Conservation (phyloP, 192 early-diverging fungal genomes). For the Chytriomyces sp. region DNA sequence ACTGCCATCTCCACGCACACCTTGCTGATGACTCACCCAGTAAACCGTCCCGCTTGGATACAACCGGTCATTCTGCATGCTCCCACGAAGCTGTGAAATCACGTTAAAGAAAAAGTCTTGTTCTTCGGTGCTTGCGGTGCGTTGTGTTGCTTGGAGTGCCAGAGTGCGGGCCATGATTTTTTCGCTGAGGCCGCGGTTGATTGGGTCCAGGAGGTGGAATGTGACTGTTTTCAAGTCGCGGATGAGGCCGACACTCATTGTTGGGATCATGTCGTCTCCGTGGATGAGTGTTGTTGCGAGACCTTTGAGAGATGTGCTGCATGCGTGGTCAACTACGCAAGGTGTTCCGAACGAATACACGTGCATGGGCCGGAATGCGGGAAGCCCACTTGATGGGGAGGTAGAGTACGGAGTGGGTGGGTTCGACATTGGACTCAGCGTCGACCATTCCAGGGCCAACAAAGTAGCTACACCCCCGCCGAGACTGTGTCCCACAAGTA, state of each 20-base stretch:
- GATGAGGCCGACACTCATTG: slow-evolving; percentile 77
- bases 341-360: slow-evolving; percentile 83
- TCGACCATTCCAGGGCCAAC: slow-evolving; percentile 80
- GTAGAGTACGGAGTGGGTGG: slow-evolving; percentile 43
- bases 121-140: slow-evolving; percentile 48
- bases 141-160: slow-evolving; percentile 26
- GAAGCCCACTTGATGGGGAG: slow-evolving; percentile 27
- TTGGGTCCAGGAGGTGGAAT: slow-evolving; percentile 45
- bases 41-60: slow-evolving; percentile 81
- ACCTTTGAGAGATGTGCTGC: slow-evolving; percentile 72
- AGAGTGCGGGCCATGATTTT: slow-evolving; percentile 48
- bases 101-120: slow-evolving; percentile 85
- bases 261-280: slow-evolving; percentile 77
- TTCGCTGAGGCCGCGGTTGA: slow-evolving; percentile 47
- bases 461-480: slow-evolving; percentile 88
- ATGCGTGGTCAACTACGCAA: slow-evolving; percentile 48
- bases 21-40: slow-evolving; percentile 46
- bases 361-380: slow-evolving; percentile 77
- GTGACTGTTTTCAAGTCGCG: slow-evolving; percentile 81
- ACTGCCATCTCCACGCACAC: not conserved
- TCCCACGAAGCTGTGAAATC: slow-evolving; percentile 77
- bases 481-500: slow-evolving; percentile 86
- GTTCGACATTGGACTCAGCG: slow-evolving; percentile 43
- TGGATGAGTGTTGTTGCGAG: slow-evolving; percentile 73
- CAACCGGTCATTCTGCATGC: slow-evolving; percentile 79